Percentiles rank a stretch among this genome's conserved stretches.
Evolutionary conservation across 202 grass and related monocot genomes (phyloP).

Genomic region (Zoysia matrella): DNA sequence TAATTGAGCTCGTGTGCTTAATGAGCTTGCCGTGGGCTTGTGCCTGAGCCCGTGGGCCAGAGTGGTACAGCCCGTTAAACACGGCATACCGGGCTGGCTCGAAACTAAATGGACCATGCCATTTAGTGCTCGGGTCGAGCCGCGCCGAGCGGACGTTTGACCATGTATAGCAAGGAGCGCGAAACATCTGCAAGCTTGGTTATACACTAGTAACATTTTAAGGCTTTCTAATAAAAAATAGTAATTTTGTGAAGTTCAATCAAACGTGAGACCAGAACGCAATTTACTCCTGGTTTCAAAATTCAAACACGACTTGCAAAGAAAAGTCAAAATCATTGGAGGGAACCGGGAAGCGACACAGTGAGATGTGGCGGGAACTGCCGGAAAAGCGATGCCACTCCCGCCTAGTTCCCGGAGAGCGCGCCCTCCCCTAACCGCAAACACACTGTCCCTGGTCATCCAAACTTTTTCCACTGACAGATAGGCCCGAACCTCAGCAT

Average conservation of each 20-base stretch:
- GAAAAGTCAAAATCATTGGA: neutral
- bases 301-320: neutral
- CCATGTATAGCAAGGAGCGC: too few relatives aligned
- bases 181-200: neutral
- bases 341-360: neutral
- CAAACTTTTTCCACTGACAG: neutral
- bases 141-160: too few relatives aligned
- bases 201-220: neutral
- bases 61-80: too few relatives aligned
- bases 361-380: conserved; percentile 48
- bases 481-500: accelerated
- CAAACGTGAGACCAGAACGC: too few relatives aligned
- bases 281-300: neutral
- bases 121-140: too few relatives aligned
- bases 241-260: neutral
- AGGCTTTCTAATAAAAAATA: neutral
- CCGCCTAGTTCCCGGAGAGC: conserved; percentile 27
- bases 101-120: too few relatives aligned
- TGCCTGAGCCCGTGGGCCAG: too few relatives aligned
- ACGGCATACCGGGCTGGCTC: too few relatives aligned
- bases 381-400: conserved; percentile 40
- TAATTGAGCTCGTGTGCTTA: too few relatives aligned
- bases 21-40: too few relatives aligned
- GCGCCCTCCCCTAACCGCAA: conserved; percentile 32
- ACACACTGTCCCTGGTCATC: neutral